These are phyloP conservation scores for Blastobotrys ciferrii DNA, from an alignment of 1,139 yeast species.

Conservation along the genomic window DNA sequence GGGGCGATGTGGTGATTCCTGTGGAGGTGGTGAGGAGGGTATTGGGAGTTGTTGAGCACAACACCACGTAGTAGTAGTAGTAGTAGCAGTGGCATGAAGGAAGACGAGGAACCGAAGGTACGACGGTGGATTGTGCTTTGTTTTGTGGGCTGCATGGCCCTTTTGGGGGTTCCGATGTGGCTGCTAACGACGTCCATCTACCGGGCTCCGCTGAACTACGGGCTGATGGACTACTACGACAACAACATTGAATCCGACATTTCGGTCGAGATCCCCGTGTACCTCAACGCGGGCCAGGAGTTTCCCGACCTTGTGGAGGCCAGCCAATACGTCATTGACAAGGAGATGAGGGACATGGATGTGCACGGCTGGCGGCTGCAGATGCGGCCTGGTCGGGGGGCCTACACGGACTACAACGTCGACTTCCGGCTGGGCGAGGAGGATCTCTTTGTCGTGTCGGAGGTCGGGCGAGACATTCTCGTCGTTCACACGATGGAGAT, in stretches of 20 bases:
- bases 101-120: conserved; percentile 4
- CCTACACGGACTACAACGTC: conserved; percentile 32
- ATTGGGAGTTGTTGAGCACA: no score
- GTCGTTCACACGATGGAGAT: conserved; percentile 48
- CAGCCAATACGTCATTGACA: conserved; percentile 42
- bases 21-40: no score
- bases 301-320: conserved; percentile 47
- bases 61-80: no score
- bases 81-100: background rate
- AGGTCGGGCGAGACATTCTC: conserved; percentile 44
- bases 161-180: conserved; percentile 77
- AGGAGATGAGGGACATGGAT: conserved; percentile 28
- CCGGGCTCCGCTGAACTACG: conserved; percentile 69
- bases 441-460: conserved; percentile 37
- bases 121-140: conserved; percentile 21
- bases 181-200: conserved; percentile 65
- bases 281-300: conserved; percentile 40
- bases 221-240: conserved; percentile 47
- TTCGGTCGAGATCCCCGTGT: conserved; percentile 55
- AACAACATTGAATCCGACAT: conserved; percentile 40
- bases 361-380: conserved; percentile 32
- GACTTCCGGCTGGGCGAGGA: conserved; percentile 33
- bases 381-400: conserved; percentile 31
- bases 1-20: no score
- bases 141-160: conserved; percentile 17